Percentiles rank a stretch among this genome's conserved stretches.
These are phyloP conservation scores for Hansenula lynferdii DNA, from an alignment of 1,139 yeast genomes.

Conservation along the genomic window DNA sequence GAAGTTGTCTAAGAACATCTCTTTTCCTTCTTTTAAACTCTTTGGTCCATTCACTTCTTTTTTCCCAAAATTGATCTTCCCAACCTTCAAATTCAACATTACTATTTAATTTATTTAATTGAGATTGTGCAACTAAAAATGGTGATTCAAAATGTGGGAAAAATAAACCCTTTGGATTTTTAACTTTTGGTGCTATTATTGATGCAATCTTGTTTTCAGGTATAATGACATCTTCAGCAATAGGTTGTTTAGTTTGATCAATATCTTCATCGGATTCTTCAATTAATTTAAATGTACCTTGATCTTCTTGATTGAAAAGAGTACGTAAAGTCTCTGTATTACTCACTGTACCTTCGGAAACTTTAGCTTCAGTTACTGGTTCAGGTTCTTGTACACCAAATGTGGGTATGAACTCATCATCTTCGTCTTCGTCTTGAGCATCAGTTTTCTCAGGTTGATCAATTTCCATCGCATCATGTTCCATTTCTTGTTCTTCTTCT, in stretches of 20 bases:
- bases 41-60: constrained; percentile 75
- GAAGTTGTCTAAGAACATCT: constrained; percentile 61
- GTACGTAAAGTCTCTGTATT: constrained; percentile 60
- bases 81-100: constrained; percentile 46
- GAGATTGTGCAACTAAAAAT: constrained; percentile 79
- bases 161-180: constrained; percentile 53
- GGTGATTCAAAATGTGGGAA: constrained; percentile 85
- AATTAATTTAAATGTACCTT: constrained; percentile 27
- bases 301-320: constrained; percentile 51
- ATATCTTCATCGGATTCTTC: constrained; percentile 33
- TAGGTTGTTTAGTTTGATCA: constrained; percentile 23
- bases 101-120: constrained; percentile 49
- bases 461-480: constrained; percentile 1
- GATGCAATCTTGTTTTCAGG: constrained; percentile 13
- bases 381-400: constrained; percentile 31
- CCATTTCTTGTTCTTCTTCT: constrained; percentile 2
- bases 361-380: background rate
- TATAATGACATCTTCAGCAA: constrained; percentile 14
- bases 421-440: constrained; percentile 17
- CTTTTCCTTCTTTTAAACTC: constrained; percentile 72
- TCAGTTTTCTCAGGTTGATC: constrained; percentile 13
- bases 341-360: constrained; percentile 26
- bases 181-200: constrained; percentile 10
- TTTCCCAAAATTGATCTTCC: constrained; percentile 77
- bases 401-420: constrained; percentile 48